Conservation (phyloP, 495 filamentous ascomycete species). For the Thermochaetoides thermophila region DNA sequence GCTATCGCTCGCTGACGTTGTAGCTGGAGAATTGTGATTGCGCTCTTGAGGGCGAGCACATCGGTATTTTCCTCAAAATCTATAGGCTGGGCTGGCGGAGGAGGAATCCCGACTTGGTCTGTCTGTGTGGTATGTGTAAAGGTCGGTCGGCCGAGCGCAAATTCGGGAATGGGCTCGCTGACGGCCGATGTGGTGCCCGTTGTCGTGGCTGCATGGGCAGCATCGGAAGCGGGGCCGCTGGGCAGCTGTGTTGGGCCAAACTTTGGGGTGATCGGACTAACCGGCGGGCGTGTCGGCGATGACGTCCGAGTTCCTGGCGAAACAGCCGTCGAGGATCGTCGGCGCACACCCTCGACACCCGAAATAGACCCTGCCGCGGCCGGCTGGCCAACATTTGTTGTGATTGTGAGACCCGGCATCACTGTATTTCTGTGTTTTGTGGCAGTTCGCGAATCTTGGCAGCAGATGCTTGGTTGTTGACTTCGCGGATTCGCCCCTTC, state of each 20-base stretch:
- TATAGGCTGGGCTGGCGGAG: constrained; percentile 49
- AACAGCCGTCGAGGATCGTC: too few relatives aligned
- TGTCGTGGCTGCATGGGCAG: constrained; percentile 1
- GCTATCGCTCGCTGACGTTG: constrained; percentile 61
- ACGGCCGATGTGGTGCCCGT: neutral
- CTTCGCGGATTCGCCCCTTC: too few relatives aligned
- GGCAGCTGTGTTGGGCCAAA: constrained; percentile 12
- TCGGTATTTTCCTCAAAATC: constrained; percentile 68
- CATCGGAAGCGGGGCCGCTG: neutral
- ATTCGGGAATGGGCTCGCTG: constrained; percentile 9
- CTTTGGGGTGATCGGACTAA: constrained; percentile 33
- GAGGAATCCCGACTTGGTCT: constrained; percentile 21
- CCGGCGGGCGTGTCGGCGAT: constrained; percentile 23
- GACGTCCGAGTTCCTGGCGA: neutral
- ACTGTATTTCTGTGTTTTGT: too few relatives aligned
- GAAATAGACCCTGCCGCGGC: neutral
- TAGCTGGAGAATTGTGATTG: constrained; percentile 68
- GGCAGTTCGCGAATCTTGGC: too few relatives aligned
- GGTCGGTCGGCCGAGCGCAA: constrained; percentile 18
- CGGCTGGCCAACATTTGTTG: constrained; percentile 4
- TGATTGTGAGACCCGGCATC: constrained; percentile 20
- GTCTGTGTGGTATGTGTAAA: constrained; percentile 29
- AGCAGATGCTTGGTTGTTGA: too few relatives aligned
- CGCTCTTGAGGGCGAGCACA: constrained; percentile 64
- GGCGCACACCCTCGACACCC: too few relatives aligned